Percentiles rank a stretch among this genome's conserved stretches.
Evolutionary conservation across 768 basidiomycete genomes (phyloP).

Genomic region (Rhizopogon rudus): DNA sequence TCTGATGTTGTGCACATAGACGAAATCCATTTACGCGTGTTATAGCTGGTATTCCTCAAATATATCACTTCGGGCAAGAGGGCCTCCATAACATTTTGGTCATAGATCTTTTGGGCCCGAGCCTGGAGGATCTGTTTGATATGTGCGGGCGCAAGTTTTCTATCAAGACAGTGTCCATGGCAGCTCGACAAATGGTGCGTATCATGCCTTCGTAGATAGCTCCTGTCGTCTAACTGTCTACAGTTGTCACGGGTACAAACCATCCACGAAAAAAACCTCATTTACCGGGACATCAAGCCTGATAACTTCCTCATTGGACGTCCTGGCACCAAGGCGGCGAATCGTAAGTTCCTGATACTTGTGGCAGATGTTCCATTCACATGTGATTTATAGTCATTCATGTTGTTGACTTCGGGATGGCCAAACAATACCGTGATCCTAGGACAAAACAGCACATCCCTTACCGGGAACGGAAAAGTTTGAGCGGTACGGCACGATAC

Average conservation of each 20-base stretch:
- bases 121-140: slow-evolving; percentile 96
- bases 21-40: slow-evolving; percentile 11
- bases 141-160: slow-evolving; percentile 98
- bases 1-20: slow-evolving; percentile 2
- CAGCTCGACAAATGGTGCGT: slow-evolving; percentile 91
- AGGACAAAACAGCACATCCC: slow-evolving; percentile 99
- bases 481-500: slow-evolving; percentile 96
- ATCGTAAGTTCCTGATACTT: slow-evolving; percentile 40
- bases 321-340: slow-evolving; percentile 84
- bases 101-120: slow-evolving; percentile 95
- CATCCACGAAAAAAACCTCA: slow-evolving; percentile 99
- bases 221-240: slow-evolving; percentile 6
- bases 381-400: slow-evolving; percentile 58
- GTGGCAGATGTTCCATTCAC: not conserved
- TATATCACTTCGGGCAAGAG: slow-evolving; percentile 99
- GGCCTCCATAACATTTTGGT: slow-evolving; percentile 98
- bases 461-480: slow-evolving; percentile 95
- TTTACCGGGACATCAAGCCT: slow-evolving; percentile 99
- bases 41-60: slow-evolving; percentile 94
- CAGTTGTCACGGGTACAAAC: slow-evolving; percentile 94
- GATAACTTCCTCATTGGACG: slow-evolving; percentile 99
- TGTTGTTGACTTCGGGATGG: slow-evolving; percentile 99
- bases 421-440: slow-evolving; percentile 98
- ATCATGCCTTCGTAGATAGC: not conserved
- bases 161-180: slow-evolving; percentile 98